Conservation (phyloP, 352 stramenopile genomes). For the Phytopythium montanum region DNA sequence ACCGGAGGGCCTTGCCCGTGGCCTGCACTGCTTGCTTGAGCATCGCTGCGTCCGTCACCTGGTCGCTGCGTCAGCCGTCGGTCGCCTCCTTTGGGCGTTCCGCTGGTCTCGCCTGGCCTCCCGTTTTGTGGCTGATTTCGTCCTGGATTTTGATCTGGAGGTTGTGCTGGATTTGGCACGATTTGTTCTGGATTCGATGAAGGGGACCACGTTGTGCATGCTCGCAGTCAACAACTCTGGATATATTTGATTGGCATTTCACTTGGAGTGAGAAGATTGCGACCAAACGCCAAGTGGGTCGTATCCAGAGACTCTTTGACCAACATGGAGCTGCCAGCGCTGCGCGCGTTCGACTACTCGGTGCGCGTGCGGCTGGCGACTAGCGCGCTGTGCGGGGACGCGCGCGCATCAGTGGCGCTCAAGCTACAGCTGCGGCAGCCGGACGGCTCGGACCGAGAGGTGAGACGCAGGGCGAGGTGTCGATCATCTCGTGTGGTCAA, state of each 20-base stretch:
- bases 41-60: constrained; percentile 27
- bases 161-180: too few species aligned
- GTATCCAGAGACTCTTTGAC: neutral
- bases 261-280: too few species aligned
- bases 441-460: constrained; percentile 30
- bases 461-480: constrained; percentile 2
- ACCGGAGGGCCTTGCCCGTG: constrained; percentile 82
- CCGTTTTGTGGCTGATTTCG: too few species aligned
- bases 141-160: too few species aligned
- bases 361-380: constrained; percentile 60
- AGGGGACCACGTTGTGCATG: too few species aligned
- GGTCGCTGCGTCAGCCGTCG: constrained; percentile 8
- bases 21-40: constrained; percentile 60
- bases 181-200: too few species aligned
- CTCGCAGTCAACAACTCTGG: too few species aligned
- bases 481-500: neutral
- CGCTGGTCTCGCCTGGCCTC: constrained; percentile 29
- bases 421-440: constrained; percentile 43
- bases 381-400: constrained; percentile 48
- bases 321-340: constrained; percentile 3
- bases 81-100: constrained; percentile 13
- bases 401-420: constrained; percentile 35
- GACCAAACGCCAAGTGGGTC: too few species aligned
- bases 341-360: constrained; percentile 75
- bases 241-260: too few species aligned